These are phyloP conservation scores for Nothophoma quercina DNA, from an alignment of 2,329 filamentous ascomycete genomes.

Conservation along the genomic window DNA sequence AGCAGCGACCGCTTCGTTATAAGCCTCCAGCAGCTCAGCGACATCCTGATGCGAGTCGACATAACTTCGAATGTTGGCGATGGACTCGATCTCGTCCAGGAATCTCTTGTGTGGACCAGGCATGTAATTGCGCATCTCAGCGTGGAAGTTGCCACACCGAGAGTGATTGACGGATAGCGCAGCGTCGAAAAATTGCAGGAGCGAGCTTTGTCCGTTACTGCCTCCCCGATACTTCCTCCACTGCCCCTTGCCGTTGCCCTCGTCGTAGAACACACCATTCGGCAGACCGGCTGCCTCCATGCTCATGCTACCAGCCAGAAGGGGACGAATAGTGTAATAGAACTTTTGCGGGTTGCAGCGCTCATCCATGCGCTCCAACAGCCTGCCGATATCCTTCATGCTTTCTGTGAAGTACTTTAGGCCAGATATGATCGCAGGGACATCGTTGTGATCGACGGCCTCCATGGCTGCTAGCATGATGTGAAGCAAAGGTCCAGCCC, in stretches of 20 bases:
- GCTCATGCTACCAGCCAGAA: constrained; percentile 62
- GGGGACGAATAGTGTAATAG: constrained; percentile 61
- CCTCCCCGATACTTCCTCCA: constrained; percentile 62
- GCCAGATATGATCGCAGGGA: constrained; percentile 47
- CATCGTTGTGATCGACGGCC: constrained; percentile 52
- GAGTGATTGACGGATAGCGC: constrained; percentile 60
- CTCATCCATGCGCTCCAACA: constrained; percentile 62
- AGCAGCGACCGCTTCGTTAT: constrained; percentile 56
- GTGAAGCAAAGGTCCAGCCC: constrained; percentile 56
- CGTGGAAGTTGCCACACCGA: constrained; percentile 42
- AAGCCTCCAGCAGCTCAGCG: constrained; percentile 51
- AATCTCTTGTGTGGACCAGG: constrained; percentile 61
- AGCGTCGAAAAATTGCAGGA: constrained; percentile 63
- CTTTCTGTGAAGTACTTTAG: constrained; percentile 52
- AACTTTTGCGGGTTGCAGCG: constrained; percentile 58
- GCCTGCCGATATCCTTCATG: constrained; percentile 49
- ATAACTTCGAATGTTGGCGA: constrained; percentile 57
- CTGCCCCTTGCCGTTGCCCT: constrained; percentile 56
- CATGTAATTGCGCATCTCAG: constrained; percentile 65
- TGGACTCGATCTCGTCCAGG: constrained; percentile 54
- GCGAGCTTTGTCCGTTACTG: constrained; percentile 63
- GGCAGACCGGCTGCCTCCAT: constrained; percentile 61
- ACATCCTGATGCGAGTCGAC: constrained; percentile 47
- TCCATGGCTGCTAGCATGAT: constrained; percentile 58
- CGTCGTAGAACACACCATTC: constrained; percentile 61